These are phyloP conservation scores for Paramecium sonneborni DNA, from an alignment of 73 alveolate genomes.

Conservation along the genomic window DNA sequence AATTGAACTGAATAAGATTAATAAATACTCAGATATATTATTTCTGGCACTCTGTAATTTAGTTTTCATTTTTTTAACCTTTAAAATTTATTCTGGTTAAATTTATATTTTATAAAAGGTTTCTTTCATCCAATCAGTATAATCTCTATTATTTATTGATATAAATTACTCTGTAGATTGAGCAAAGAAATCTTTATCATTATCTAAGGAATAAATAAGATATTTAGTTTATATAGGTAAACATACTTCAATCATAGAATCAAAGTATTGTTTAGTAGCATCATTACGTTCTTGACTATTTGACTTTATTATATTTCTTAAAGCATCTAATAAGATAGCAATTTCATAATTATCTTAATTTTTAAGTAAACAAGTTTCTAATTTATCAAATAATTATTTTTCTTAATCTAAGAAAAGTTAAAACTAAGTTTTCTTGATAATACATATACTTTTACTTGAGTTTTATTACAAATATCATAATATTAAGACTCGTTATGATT, in stretches of 20 bases:
- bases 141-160: background rate
- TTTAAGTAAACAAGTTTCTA: constrained; percentile 2
- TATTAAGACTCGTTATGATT: background rate
- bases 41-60: background rate
- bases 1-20: background rate
- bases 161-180: background rate
- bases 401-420: constrained; percentile 30
- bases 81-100: background rate
- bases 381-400: constrained; percentile 55
- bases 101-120: background rate
- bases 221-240: constrained; percentile 55
- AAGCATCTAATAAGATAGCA: constrained; percentile 9
- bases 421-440: background rate
- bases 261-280: constrained; percentile 55
- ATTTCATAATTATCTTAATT: constrained; percentile 47
- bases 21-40: background rate
- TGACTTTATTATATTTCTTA: constrained; percentile 33
- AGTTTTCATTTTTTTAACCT: background rate
- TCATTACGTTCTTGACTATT: constrained; percentile 38
- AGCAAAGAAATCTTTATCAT: constrained; percentile 37
- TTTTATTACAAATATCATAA: background rate
- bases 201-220: background rate
- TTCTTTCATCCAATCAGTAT: constrained; percentile 38
- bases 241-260: constrained; percentile 54
- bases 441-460: background rate